phyloP scores from a whole-genome alignment of 495 filamentous ascomycete species.

The Podospora comata region DNA sequence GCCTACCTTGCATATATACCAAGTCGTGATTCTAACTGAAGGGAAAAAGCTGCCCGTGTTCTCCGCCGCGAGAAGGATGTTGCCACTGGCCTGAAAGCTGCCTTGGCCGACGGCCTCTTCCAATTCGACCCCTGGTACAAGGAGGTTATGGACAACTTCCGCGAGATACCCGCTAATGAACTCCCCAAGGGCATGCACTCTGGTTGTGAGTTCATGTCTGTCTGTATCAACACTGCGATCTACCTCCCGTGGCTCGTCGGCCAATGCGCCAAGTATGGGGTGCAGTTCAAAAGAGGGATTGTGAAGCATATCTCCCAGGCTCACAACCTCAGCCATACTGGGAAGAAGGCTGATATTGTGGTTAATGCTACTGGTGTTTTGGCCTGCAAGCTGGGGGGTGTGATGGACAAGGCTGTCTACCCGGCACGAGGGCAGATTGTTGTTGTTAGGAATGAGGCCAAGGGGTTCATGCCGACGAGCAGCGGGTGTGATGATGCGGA shows the following conservation, averaged over 20 bases:
- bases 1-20: no score
- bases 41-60: constrained; percentile 38
- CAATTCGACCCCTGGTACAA: constrained; percentile 78
- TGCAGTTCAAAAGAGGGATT: constrained; percentile 56
- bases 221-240: constrained; percentile 86
- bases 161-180: constrained; percentile 51
- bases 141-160: constrained; percentile 68
- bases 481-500: constrained; percentile 79
- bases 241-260: constrained; percentile 82
- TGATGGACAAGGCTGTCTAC: constrained; percentile 68
- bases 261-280: constrained; percentile 69
- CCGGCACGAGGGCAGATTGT: constrained; percentile 87
- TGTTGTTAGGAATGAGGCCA: constrained; percentile 77
- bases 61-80: constrained; percentile 43
- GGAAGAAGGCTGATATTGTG: constrained; percentile 62
- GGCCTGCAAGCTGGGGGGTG: constrained; percentile 73
- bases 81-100: constrained; percentile 20
- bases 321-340: constrained; percentile 58
- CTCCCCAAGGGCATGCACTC: constrained; percentile 62
- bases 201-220: constrained; percentile 70
- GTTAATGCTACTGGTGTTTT: constrained; percentile 86
- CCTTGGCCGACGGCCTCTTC: constrained; percentile 57
- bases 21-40: background rate
- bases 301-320: constrained; percentile 74
- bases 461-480: constrained; percentile 63